Base-by-base conservation (phyloP, 2,329 filamentous ascomycete species). In the Pochonia chlamydosporia region DNA sequence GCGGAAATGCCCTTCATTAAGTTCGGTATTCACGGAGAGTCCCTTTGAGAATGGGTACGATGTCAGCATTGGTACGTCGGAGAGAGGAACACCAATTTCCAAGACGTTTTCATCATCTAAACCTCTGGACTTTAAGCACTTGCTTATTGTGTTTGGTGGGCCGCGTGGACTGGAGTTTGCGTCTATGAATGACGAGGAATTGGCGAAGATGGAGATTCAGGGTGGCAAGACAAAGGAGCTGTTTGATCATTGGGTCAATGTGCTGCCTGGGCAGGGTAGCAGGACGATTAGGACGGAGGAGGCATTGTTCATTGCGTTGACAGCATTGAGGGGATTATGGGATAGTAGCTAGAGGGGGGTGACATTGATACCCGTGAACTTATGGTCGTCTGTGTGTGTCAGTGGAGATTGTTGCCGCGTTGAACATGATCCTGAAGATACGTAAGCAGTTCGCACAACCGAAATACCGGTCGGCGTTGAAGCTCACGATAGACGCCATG, bases 231-330 rank as follows among this genome's bases (percentile, higher is more conserved):
- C 83, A 7, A 78, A 74, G 54, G 81, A 88, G 54, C 63, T 92
- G 43, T 95, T 95, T 62, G 89, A 95, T 64, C 76, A 84, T 55
- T 95, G 88, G 88, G 74, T 95, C 16, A 88, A 95, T 63, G 75
- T 93, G 39, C 73, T 90, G 53, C 87, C 88, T 3, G 81, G 82
- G 1, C 89, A 95, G 64, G 89, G 88, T 1, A 92, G 87, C 62
- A 74, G 89, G 57, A 89, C 84, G 1, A 92, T 95, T 52, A 72
- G 87, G 52, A 93, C 89, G 0, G 89, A 95, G 57, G 89, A 95
- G 67, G 88, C 89, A 1, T 68, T 95, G 16, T 87, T 86, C 69
- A 79, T 93, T 60, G 87, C 83, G 0, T 64, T 95, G 61, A 84
- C 84, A 58, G 80, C 81, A 2, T 60, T 93, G 60, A 78, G 82